These are phyloP conservation scores for Lactarius vividus DNA, from an alignment of 768 basidiomycete genomes.

Conservation along the genomic window DNA sequence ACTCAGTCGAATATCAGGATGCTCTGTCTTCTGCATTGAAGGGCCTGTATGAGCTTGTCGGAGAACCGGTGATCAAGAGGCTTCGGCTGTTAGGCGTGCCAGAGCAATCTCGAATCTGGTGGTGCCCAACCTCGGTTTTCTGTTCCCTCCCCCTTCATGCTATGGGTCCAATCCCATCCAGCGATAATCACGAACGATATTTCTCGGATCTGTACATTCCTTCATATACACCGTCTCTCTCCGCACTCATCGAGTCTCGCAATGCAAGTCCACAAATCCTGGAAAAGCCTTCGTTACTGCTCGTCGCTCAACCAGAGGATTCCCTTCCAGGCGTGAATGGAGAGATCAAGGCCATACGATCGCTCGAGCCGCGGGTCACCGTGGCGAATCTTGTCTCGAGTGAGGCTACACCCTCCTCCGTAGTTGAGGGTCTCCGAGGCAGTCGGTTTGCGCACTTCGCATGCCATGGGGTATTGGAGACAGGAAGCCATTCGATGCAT, in stretches of 20 bases:
- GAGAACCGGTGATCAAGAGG: background rate
- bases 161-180: conserved; percentile 10
- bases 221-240: conserved; percentile 6
- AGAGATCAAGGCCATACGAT: background rate
- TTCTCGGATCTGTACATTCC: conserved; percentile 12
- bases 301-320: background rate
- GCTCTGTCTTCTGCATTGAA: background rate
- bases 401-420: no score
- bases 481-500: no score
- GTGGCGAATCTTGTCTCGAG: no score
- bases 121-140: background rate
- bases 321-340: background rate
- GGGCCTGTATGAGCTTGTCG: conserved; percentile 7
- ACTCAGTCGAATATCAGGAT: background rate
- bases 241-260: conserved; percentile 11
- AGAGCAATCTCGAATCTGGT: conserved; percentile 10
- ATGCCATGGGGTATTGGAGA: no score
- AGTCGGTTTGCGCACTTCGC: no score
- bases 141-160: conserved; percentile 12
- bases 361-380: no score
- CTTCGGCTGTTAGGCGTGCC: background rate
- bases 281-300: background rate
- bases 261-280: no score
- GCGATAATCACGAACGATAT: background rate
- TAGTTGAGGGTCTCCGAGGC: no score